Conservation (phyloP, 768 basidiomycete genomes). For the Cyclocybe cylindracea region DNA sequence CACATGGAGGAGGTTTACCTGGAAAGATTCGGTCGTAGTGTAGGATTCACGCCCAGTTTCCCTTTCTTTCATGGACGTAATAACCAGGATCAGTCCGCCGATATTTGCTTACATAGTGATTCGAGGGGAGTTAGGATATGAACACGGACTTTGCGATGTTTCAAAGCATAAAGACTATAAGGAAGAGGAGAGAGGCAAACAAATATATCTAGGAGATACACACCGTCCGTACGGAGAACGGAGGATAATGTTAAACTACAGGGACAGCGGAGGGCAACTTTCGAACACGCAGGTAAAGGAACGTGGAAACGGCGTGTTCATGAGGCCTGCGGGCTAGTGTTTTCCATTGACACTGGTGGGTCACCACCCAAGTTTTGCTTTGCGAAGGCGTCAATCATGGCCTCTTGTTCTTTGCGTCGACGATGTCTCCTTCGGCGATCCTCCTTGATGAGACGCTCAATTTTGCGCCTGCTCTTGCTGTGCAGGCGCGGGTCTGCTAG, state of each 20-base stretch:
- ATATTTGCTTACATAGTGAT: background rate
- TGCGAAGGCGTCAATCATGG: slow-evolving; percentile 80
- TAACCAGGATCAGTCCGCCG: background rate
- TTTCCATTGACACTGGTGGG: slow-evolving; percentile 11
- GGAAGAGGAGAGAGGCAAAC: slow-evolving; percentile 4
- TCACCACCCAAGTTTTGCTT: slow-evolving; percentile 46
- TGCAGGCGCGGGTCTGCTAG: slow-evolving; percentile 68
- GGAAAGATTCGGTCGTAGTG: background rate
- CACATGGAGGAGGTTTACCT: background rate
- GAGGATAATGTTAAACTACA: slow-evolving; percentile 23
- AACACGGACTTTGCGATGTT: slow-evolving; percentile 3
- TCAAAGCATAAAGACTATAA: slow-evolving; percentile 9
- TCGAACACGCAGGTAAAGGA: slow-evolving; percentile 10
- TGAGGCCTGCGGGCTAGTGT: slow-evolving; percentile 13
- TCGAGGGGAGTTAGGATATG: background rate
- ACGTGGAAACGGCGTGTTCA: slow-evolving; percentile 9
- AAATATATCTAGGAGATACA: slow-evolving; percentile 23
- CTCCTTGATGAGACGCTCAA: slow-evolving; percentile 83
- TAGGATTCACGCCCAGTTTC: background rate
- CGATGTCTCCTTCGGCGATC: slow-evolving; percentile 80
- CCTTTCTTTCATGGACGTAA: background rate
- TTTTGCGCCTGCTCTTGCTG: slow-evolving; percentile 63
- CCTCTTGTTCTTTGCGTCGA: slow-evolving; percentile 81
- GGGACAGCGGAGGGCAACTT: slow-evolving; percentile 6
- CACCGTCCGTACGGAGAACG: slow-evolving; percentile 4